phyloP scores from a whole-genome alignment of 2,329 filamentous ascomycete species.

The Fusarium coicis region DNA sequence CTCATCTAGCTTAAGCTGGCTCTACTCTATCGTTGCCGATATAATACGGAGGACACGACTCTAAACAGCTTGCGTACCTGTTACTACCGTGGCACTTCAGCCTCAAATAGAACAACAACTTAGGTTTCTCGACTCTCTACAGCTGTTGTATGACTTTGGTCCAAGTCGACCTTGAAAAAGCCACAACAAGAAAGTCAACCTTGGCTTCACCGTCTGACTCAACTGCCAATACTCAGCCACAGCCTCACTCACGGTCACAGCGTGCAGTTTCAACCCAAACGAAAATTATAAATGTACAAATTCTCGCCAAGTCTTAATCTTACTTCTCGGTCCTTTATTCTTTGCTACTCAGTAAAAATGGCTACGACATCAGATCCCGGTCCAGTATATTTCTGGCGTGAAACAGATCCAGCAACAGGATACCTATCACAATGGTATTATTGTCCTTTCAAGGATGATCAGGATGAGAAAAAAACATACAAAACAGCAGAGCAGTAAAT shows the following conservation, averaged over 20 bases:
- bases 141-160: not conserved
- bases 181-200: not conserved
- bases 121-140: not conserved
- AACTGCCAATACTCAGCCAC: slow-evolving; percentile 37
- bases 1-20: not conserved
- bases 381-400: slow-evolving; percentile 60
- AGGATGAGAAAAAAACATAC: slow-evolving; percentile 52
- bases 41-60: not conserved
- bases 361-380: slow-evolving; percentile 9
- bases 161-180: not conserved
- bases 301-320: not conserved
- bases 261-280: not conserved
- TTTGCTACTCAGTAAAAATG: slow-evolving; percentile 1
- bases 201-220: slow-evolving; percentile 29
- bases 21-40: not conserved
- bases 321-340: not conserved
- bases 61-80: not conserved
- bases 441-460: slow-evolving; percentile 58
- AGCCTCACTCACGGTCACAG: not conserved
- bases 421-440: slow-evolving; percentile 73
- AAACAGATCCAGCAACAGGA: slow-evolving; percentile 58
- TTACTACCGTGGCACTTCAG: not conserved
- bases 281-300: not conserved
- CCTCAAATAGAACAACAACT: not conserved
- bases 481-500: slow-evolving; percentile 63